Conservation (phyloP, 2,329 filamentous ascomycete species). For the Xylaria arbuscula region DNA sequence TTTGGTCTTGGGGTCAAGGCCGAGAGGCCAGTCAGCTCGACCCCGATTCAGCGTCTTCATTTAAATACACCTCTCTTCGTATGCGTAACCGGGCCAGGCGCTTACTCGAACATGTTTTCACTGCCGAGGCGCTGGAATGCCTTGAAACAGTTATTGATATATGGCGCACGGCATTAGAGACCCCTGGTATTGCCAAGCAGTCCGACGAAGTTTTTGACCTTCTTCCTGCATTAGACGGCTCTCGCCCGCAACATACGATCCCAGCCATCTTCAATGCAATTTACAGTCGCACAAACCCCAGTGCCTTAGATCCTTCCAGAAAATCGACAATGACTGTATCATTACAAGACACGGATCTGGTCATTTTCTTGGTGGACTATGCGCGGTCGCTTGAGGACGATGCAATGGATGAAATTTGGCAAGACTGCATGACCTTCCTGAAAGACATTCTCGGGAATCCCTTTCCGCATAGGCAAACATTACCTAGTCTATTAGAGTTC, state of each 20-base stretch:
- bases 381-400: constrained; percentile 92
- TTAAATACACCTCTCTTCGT: constrained; percentile 88
- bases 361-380: constrained; percentile 91
- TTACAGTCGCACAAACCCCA: constrained; percentile 91
- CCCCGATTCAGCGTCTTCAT: constrained; percentile 78
- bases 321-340: constrained; percentile 91
- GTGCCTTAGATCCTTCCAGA: constrained; percentile 78
- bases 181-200: constrained; percentile 61
- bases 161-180: constrained; percentile 71
- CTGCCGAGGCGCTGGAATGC: constrained; percentile 91
- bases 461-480: constrained; percentile 90
- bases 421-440: constrained; percentile 90
- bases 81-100: constrained; percentile 90
- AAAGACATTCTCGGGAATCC: constrained; percentile 92
- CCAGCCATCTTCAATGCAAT: constrained; percentile 96
- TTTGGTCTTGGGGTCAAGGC: constrained; percentile 92
- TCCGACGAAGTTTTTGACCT: constrained; percentile 83
- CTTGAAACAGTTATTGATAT: constrained; percentile 89
- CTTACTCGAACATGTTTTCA: constrained; percentile 91
- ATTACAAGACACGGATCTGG: constrained; percentile 83
- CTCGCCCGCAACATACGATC: constrained; percentile 88
- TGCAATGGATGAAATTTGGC: constrained; percentile 98
- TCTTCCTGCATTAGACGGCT: constrained; percentile 90
- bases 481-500: constrained; percentile 88
- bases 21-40: constrained; percentile 71